Conservation (phyloP, 2,329 filamentous ascomycete species). For the Zasmidium citrigriseum region DNA sequence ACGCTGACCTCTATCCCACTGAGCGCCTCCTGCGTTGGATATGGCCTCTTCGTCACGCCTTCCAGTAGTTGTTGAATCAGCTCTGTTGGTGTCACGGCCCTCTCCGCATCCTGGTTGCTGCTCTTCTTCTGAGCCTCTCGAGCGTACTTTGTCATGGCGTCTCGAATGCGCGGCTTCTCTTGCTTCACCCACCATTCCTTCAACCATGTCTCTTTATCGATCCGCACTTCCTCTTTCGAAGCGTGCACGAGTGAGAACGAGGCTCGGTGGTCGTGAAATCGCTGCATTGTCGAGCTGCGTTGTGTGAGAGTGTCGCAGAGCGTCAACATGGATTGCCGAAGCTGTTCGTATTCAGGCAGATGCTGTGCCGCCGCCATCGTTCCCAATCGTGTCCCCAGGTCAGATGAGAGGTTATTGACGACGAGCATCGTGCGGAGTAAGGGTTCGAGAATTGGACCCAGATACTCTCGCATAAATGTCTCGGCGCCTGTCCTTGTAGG, state of each 20-base stretch:
- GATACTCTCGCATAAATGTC: conserved; percentile 61
- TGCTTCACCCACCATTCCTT: conserved; percentile 66
- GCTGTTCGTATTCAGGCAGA: conserved; percentile 56
- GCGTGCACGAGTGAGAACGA: conserved; percentile 49
- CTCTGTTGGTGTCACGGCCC: conserved; percentile 48
- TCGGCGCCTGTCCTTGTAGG: conserved; percentile 59
- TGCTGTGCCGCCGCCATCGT: conserved; percentile 55
- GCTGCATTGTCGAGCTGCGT: conserved; percentile 29
- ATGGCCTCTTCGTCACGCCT: conserved; percentile 55
- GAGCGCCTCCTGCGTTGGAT: conserved; percentile 47
- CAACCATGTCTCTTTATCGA: conserved; percentile 59
- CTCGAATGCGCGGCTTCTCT: conserved; percentile 60
- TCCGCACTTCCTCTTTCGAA: conserved; percentile 50
- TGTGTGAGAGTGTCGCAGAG: conserved; percentile 31
- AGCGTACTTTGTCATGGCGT: conserved; percentile 48
- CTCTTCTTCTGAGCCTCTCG: conserved; percentile 44
- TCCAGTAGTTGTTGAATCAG: conserved; percentile 62
- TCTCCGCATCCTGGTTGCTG: conserved; percentile 34
- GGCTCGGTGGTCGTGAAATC: conserved; percentile 34
- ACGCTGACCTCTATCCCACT: conserved; percentile 51
- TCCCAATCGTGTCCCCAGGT: conserved; percentile 57
- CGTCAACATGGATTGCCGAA: conserved; percentile 23
- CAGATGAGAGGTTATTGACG: conserved; percentile 59
- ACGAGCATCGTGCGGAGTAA: conserved; percentile 60
- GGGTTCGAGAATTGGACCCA: conserved; percentile 63